phyloP scores from a whole-genome alignment of 805 yeast species.

The Hanseniaspora valbyensis region DNA sequence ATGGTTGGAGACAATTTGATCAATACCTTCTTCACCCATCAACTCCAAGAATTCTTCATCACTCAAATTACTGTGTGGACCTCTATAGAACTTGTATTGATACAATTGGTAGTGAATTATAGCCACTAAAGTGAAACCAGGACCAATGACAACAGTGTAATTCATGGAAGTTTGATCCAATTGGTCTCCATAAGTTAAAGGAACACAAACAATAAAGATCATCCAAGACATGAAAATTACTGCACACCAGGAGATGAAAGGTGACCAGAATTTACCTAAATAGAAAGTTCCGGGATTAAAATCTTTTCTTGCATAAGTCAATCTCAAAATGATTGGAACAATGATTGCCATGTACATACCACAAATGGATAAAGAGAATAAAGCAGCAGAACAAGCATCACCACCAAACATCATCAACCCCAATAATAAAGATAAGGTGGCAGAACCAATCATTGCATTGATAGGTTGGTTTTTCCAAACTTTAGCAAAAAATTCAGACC shows the following conservation, averaged over 20 bases:
- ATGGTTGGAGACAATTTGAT: constrained; percentile 9
- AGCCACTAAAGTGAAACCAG: constrained; percentile 48
- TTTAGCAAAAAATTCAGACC: constrained; percentile 41
- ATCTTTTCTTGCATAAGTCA: constrained; percentile 36
- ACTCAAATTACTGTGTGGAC: constrained; percentile 35
- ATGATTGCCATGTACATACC: constrained; percentile 35
- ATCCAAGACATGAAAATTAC: constrained; percentile 40
- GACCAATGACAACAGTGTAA: constrained; percentile 55
- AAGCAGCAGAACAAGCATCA: constrained; percentile 35
- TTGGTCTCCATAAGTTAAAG: constrained; percentile 29
- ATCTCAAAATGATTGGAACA: constrained; percentile 28
- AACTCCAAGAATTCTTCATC: constrained; percentile 23
- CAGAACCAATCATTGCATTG: constrained; percentile 42
- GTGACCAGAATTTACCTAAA: constrained; percentile 41
- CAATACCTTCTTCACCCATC: constrained; percentile 21
- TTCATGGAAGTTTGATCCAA: constrained; percentile 42
- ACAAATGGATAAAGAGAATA: constrained; percentile 33
- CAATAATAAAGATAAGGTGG: constrained; percentile 28
- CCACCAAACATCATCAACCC: constrained; percentile 34
- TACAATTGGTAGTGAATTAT: constrained; percentile 40
- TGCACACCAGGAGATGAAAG: constrained; percentile 37
- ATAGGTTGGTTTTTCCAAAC: constrained; percentile 53
- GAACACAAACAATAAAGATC: constrained; percentile 50
- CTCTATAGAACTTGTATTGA: constrained; percentile 46
- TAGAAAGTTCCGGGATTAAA: constrained; percentile 56